Conservation (phyloP, 2,329 filamentous ascomycete genomes). For the Huntiella savannae region DNA sequence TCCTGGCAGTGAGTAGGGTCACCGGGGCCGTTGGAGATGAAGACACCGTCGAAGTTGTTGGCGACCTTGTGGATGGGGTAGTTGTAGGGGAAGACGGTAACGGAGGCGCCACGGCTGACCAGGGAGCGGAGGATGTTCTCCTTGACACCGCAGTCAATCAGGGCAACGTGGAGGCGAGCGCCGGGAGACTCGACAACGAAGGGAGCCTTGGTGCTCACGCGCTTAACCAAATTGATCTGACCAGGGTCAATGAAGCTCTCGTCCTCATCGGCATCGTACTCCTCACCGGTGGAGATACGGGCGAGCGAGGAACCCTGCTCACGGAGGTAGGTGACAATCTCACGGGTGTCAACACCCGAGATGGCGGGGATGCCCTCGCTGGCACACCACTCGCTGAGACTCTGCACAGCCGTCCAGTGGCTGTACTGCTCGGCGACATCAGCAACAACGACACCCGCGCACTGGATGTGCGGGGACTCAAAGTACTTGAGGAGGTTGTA, state of each 20-base stretch:
- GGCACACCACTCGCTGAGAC: constrained; percentile 81
- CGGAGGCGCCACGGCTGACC: constrained; percentile 74
- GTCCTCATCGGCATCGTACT: constrained; percentile 96
- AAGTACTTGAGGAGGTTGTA: constrained; percentile 93
- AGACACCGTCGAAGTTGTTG: constrained; percentile 93
- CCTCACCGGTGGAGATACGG: constrained; percentile 83
- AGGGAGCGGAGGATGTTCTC: constrained; percentile 97
- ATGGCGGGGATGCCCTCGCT: constrained; percentile 92
- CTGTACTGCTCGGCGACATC: constrained; percentile 89
- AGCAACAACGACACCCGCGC: constrained; percentile 84
- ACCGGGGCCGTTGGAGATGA: constrained; percentile 97
- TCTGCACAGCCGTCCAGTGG: constrained; percentile 97
- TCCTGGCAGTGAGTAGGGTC: constrained; percentile 93
- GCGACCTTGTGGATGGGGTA: constrained; percentile 97
- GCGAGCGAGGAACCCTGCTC: constrained; percentile 94
- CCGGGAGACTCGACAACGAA: constrained; percentile 80
- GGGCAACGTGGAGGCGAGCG: constrained; percentile 73
- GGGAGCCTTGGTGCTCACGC: constrained; percentile 92
- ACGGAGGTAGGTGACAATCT: constrained; percentile 85
- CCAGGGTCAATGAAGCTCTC: constrained; percentile 89
- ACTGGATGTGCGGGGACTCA: constrained; percentile 94
- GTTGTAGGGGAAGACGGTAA: constrained; percentile 89
- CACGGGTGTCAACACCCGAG: constrained; percentile 89
- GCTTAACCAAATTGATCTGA: constrained; percentile 89
- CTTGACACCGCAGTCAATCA: constrained; percentile 97